Percentiles rank a stretch among this genome's conserved stretches.
These are phyloP conservation scores for Fonsecaea monophora DNA, from an alignment of 2,329 filamentous ascomycete genomes.

Conservation along the genomic window DNA sequence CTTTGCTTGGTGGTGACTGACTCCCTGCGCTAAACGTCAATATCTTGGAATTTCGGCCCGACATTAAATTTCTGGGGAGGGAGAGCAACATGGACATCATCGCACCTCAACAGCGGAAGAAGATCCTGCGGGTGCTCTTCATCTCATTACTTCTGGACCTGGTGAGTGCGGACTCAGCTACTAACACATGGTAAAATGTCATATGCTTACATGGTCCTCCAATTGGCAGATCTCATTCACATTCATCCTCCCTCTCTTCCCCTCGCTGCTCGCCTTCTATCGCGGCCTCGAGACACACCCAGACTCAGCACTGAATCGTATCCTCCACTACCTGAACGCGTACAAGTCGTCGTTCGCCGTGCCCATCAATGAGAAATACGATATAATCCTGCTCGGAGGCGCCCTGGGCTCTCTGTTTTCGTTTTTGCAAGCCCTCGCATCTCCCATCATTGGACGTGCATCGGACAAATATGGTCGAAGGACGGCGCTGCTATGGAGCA, in stretches of 20 bases:
- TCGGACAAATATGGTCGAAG: constrained; percentile 89
- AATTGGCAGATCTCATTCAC: constrained; percentile 85
- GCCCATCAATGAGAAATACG: constrained; percentile 94
- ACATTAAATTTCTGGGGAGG: not conserved
- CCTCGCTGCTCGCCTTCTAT: constrained; percentile 94
- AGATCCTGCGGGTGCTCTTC: constrained; percentile 85
- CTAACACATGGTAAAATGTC: not conserved
- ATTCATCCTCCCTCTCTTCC: constrained; percentile 95
- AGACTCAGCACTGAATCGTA: constrained; percentile 74
- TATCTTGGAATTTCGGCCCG: not conserved
- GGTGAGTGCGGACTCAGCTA: constrained; percentile 60
- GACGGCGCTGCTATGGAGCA: constrained; percentile 85
- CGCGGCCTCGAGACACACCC: constrained; percentile 74
- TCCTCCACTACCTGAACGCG: constrained; percentile 83
- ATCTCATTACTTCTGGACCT: constrained; percentile 87
- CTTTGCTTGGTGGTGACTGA: not conserved
- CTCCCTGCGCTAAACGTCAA: not conserved
- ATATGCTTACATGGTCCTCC: constrained; percentile 8
- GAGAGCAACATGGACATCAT: constrained; percentile 45
- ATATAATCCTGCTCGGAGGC: constrained; percentile 93
- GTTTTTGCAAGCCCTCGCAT: constrained; percentile 88
- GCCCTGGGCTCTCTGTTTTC: constrained; percentile 94
- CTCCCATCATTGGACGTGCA: constrained; percentile 85
- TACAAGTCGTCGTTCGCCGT: constrained; percentile 94
- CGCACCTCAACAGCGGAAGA: constrained; percentile 65